phyloP scores from a whole-genome alignment of 164 flowering plant genomes.

The Liquidambar formosana region DNA sequence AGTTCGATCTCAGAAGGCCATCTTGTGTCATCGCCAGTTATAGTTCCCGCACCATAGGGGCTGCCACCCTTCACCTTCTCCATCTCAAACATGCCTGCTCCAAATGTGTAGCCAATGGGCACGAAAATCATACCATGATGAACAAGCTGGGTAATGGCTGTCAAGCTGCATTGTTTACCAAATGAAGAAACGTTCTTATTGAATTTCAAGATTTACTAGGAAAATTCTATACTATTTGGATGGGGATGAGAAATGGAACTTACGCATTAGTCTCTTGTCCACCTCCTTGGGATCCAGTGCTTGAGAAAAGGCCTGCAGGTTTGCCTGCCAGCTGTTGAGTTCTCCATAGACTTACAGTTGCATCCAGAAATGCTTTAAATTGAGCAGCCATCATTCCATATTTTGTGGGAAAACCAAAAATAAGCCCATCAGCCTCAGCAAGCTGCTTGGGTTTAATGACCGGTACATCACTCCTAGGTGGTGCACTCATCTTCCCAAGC shows the following conservation, averaged over 20 bases:
- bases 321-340: slow-evolving; percentile 59
- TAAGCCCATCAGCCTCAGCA: slow-evolving; percentile 60
- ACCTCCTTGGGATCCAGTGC: slow-evolving; percentile 75
- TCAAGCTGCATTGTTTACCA: slow-evolving; percentile 40
- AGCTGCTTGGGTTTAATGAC: slow-evolving; percentile 49
- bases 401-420: slow-evolving; percentile 74
- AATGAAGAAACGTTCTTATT: not conserved
- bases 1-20: slow-evolving; percentile 60
- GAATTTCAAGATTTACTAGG: slow-evolving; percentile 3
- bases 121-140: slow-evolving; percentile 78
- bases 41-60: slow-evolving; percentile 73
- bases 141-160: slow-evolving; percentile 67
- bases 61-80: slow-evolving; percentile 66
- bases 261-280: slow-evolving; percentile 75
- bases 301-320: slow-evolving; percentile 68
- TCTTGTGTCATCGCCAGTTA: slow-evolving; percentile 67
- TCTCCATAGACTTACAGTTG: slow-evolving; percentile 64
- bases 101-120: slow-evolving; percentile 75
- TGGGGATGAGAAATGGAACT: slow-evolving; percentile 18
- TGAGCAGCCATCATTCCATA: slow-evolving; percentile 75
- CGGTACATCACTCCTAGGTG: slow-evolving; percentile 61
- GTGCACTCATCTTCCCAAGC: slow-evolving; percentile 63
- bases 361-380: slow-evolving; percentile 62
- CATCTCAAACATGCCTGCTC: slow-evolving; percentile 72
- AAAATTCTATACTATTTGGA: not conserved